Evolutionary conservation across 768 basidiomycete genomes (phyloP).

Genomic region (Suillus ampliporus): DNA sequence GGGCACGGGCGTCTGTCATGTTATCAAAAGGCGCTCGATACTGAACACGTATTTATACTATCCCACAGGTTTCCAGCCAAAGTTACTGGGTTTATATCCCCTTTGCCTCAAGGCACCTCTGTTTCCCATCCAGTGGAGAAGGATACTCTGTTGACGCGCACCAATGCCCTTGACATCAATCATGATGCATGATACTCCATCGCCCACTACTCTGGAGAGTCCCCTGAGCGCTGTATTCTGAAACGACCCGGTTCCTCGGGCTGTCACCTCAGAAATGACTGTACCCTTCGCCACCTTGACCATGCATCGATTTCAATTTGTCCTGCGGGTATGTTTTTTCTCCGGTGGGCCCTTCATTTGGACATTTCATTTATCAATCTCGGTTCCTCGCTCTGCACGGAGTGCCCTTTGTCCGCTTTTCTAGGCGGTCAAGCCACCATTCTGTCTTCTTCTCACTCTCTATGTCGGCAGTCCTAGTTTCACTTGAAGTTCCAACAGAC

Average conservation of each 20-base stretch:
- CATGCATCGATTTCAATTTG: neutral
- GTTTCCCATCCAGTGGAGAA: neutral
- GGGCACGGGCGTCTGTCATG: neutral
- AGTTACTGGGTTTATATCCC: neutral
- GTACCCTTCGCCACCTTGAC: neutral
- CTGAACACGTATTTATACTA: slow-evolving; percentile 3
- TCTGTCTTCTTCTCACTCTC: neutral
- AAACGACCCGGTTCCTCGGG: slow-evolving; percentile 5
- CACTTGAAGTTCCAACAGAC: neutral
- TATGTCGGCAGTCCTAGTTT: neutral
- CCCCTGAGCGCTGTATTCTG: neutral
- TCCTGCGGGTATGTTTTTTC: neutral
- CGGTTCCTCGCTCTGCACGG: neutral
- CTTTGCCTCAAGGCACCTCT: slow-evolving; percentile 7
- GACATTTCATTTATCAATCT: neutral
- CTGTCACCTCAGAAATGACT: neutral
- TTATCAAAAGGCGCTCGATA: neutral
- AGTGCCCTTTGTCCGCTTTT: neutral
- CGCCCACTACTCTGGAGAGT: neutral
- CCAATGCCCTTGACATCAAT: neutral
- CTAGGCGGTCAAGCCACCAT: neutral
- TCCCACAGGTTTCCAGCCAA: neutral
- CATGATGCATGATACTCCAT: neutral
- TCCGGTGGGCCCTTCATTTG: neutral
- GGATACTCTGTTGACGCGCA: neutral